Evolutionary conservation across 164 flowering plant genomes (phyloP), one percentile per base, ranked within the genome.

Genomic region (Stephania yunnanensis): DNA sequence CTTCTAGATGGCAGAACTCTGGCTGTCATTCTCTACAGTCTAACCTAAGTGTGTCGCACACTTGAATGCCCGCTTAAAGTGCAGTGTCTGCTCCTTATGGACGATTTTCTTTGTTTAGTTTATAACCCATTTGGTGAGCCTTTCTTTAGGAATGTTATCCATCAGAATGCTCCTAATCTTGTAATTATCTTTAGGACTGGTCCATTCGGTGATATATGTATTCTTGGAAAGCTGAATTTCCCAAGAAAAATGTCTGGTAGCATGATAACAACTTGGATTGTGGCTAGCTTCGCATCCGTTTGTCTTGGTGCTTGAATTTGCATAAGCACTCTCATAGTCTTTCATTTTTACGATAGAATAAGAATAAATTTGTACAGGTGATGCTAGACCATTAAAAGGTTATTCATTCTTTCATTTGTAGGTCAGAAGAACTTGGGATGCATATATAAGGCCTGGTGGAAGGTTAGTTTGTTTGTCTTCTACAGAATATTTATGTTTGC

Each of bases 401-500:
- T 8, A 46, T 72, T 36, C 2, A 36, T 36, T 72, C 45, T 73
- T 58, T 63, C 30, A 11, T 17, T 13, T 88, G 87, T 89, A 95
- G 99, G 97, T 93, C 46, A 78, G 99, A 83, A 88, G 95, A 85
- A 81, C 84, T 29, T 95, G 99, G 99, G 99, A 95, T 92, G 92
- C 93, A 53, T 95, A 89, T 80, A 80, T 91, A 79, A 86, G 97
- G 83, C 93, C 93, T 9, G 97, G 97, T 71, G 99, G 98, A 86
- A 93, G 98, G 99, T 91, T 73, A 79, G 79, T 70, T 48, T 61
- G 46, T 50, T 3, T 25, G 46, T 53, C 8, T 71, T 46, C 20
- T 63, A 71, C 55, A 20, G 15, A 63, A 61, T 10, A 61, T 6
- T 48, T 30, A 61, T 7, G 11, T 29, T 55, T 55, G 12, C 45